Conservation (phyloP, 2,329 filamentous ascomycete genomes). For the Penicillium sp. region DNA sequence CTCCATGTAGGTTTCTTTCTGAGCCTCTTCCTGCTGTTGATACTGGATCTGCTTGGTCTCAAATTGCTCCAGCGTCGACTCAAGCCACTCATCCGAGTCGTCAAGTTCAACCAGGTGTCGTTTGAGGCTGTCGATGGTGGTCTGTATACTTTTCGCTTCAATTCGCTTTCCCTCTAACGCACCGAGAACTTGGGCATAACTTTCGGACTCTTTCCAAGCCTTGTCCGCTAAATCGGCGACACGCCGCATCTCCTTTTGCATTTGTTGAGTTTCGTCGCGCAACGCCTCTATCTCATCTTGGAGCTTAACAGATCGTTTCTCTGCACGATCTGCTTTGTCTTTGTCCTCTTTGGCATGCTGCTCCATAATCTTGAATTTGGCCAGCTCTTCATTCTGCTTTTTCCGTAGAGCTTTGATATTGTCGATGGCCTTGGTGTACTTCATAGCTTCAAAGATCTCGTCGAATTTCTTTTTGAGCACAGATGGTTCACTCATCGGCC, state of each 20-base stretch:
- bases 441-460: conserved; percentile 93
- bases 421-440: conserved; percentile 95
- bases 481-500: conserved; percentile 86
- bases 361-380: conserved; percentile 66
- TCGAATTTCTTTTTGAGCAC: conserved; percentile 91
- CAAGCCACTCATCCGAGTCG: conserved; percentile 71
- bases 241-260: conserved; percentile 44
- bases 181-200: conserved; percentile 68
- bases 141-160: conserved; percentile 63
- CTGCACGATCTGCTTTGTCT: conserved; percentile 67
- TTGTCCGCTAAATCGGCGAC: conserved; percentile 51
- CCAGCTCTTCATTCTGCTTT: conserved; percentile 69
- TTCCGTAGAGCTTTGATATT: conserved; percentile 86
- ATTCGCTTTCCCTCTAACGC: conserved; percentile 70
- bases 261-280: conserved; percentile 56
- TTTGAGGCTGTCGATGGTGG: conserved; percentile 64
- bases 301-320: conserved; percentile 60
- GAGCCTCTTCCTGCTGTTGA: conserved; percentile 56
- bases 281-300: conserved; percentile 56
- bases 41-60: conserved; percentile 66
- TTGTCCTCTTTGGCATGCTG: conserved; percentile 76
- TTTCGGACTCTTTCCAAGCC: conserved; percentile 66
- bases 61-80: conserved; percentile 67
- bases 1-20: conserved; percentile 59
- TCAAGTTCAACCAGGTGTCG: conserved; percentile 68